These are phyloP conservation scores for Candida pseudoglaebosa DNA, from an alignment of 805 yeast species.

Conservation along the genomic window DNA sequence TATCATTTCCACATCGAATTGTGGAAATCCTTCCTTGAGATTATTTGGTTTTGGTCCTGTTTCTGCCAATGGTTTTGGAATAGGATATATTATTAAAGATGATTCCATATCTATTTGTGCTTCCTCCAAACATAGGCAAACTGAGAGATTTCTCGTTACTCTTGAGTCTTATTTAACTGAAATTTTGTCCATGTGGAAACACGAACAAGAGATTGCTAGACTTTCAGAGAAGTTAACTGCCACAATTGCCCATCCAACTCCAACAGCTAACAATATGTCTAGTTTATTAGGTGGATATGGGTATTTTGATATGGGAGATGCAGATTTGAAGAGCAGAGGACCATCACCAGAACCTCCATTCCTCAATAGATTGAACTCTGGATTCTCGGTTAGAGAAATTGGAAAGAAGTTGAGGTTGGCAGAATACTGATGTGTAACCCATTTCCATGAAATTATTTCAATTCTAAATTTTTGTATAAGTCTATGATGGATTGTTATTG, in stretches of 20 bases:
- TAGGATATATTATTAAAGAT: slow-evolving; percentile 52
- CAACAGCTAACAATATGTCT: slow-evolving; percentile 23
- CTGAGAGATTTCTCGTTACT: slow-evolving; percentile 51
- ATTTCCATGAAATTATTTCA: slow-evolving; percentile 2
- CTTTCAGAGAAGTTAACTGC: slow-evolving; percentile 3
- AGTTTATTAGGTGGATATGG: slow-evolving; percentile 56
- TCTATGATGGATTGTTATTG: slow-evolving; percentile 8
- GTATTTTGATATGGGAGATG: slow-evolving; percentile 55
- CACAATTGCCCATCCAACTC: slow-evolving; percentile 11
- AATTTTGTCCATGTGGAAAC: slow-evolving; percentile 27
- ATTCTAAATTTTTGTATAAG: slow-evolving; percentile 9
- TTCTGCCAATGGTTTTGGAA: slow-evolving; percentile 54
- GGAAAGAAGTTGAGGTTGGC: slow-evolving; percentile 62
- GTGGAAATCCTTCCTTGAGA: slow-evolving; percentile 58
- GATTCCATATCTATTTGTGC: slow-evolving; percentile 51
- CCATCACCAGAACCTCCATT: slow-evolving; percentile 54
- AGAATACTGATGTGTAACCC: slow-evolving; percentile 43
- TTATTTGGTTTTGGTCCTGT: slow-evolving; percentile 61
- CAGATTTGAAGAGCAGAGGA: slow-evolving; percentile 52
- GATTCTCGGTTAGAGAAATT: slow-evolving; percentile 49
- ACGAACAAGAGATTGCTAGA: slow-evolving; percentile 3
- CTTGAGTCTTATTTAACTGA: slow-evolving; percentile 48
- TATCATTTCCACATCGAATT: slow-evolving; percentile 61
- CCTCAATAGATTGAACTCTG: slow-evolving; percentile 34
- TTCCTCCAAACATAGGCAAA: slow-evolving; percentile 58